Conservation (phyloP, 2,329 filamentous ascomycete species). For the Rosellinia necatrix region DNA sequence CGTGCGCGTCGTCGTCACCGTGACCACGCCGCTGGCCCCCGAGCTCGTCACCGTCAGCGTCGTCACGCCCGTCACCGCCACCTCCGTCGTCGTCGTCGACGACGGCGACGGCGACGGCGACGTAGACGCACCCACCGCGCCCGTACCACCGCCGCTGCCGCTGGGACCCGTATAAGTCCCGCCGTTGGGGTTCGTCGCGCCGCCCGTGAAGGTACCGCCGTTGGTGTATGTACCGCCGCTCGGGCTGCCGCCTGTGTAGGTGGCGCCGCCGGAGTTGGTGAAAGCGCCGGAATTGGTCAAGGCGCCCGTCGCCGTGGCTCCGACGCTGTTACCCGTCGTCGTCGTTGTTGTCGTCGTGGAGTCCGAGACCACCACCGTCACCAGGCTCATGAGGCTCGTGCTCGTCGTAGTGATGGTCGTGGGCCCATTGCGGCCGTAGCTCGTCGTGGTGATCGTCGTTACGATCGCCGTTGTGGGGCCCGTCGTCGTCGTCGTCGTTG, state of each 20-base stretch:
- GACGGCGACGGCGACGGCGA: no score
- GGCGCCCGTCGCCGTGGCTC: no score
- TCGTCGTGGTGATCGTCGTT: neutral
- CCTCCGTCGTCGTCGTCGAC: neutral
- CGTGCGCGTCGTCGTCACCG: constrained; percentile 16
- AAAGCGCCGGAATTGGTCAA: no score
- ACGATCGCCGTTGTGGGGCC: neutral
- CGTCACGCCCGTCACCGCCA: constrained; percentile 7
- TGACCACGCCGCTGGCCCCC: neutral
- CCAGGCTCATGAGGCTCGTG: neutral
- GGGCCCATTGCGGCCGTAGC: neutral
- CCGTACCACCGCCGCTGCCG: no score
- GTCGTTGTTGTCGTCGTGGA: neutral
- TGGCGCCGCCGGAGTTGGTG: no score
- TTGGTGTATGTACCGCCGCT: no score
- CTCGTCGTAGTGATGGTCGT: neutral
- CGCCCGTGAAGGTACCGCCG: no score
- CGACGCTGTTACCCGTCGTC: neutral
- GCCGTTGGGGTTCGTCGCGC: no score
- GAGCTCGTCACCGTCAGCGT: constrained; percentile 13
- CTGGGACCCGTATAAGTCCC: no score
- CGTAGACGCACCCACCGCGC: no score
- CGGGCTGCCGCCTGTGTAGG: no score
- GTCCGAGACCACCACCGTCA: neutral
- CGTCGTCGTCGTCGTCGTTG: neutral